phyloP scores from a whole-genome alignment of 2,329 filamentous ascomycete genomes.

The Pleoardoris graminearum region DNA sequence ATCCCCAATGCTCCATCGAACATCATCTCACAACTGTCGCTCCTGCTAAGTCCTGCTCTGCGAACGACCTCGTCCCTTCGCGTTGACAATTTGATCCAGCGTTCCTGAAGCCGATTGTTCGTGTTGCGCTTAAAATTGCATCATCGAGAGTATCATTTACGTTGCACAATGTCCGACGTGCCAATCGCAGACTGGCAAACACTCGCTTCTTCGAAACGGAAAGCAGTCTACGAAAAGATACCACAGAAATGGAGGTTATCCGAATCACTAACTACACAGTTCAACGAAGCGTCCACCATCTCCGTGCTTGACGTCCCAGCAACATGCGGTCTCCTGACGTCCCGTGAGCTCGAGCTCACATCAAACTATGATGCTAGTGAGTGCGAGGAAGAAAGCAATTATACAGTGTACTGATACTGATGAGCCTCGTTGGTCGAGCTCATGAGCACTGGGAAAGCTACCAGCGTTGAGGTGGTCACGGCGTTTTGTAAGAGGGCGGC shows the following conservation, averaged over 20 bases:
- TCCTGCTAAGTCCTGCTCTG: too few species aligned
- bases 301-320: conserved; percentile 37
- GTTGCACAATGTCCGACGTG: background rate
- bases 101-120: too few species aligned
- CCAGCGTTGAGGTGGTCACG: conserved; percentile 50
- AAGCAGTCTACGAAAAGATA: conserved; percentile 32
- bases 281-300: conserved; percentile 24
- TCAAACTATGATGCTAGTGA: conserved; percentile 40
- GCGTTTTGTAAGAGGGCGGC: conserved; percentile 60
- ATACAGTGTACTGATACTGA: background rate
- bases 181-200: conserved; percentile 31
- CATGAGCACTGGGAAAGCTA: conserved; percentile 29
- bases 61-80: too few species aligned
- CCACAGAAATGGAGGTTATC: conserved; percentile 40
- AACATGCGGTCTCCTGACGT: conserved; percentile 35
- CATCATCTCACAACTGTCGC: background rate
- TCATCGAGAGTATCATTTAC: background rate
- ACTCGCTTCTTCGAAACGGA: conserved; percentile 37
- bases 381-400: background rate
- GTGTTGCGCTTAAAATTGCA: too few species aligned
- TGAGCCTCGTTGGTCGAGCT: conserved; percentile 26
- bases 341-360: conserved; percentile 40
- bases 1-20: conserved; percentile 5
- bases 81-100: too few species aligned
- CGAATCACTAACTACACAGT: conserved; percentile 18